Conservation (phyloP, 106 monocot species). For the Allium fistulosum region DNA sequence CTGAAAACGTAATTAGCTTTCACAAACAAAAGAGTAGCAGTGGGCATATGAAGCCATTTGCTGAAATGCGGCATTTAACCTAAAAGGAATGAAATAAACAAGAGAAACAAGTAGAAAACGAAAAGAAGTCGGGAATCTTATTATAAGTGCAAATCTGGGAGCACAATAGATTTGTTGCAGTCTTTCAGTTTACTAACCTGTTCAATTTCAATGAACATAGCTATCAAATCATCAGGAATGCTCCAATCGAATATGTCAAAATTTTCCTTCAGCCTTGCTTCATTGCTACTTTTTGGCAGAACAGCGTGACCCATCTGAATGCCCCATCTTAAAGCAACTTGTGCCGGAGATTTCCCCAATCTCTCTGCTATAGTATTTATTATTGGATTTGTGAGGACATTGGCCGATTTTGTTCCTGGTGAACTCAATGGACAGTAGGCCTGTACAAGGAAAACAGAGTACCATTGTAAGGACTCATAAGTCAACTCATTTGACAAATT, state of each 20-base stretch:
- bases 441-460: slow-evolving; percentile 17
- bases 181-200: slow-evolving; percentile 35
- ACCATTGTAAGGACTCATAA: no score
- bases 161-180: neutral
- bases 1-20: no score
- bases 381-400: slow-evolving; percentile 43
- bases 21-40: no score
- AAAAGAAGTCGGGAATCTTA: neutral
- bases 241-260: slow-evolving; percentile 67
- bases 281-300: slow-evolving; percentile 65
- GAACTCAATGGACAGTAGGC: slow-evolving; percentile 81
- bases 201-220: slow-evolving; percentile 48
- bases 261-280: slow-evolving; percentile 71
- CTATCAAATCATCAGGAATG: slow-evolving; percentile 62
- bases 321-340: slow-evolving; percentile 45
- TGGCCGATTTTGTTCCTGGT: slow-evolving; percentile 45
- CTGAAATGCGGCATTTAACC: neutral
- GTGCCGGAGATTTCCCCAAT: slow-evolving; percentile 41
- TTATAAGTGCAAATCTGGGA: neutral
- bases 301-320: slow-evolving; percentile 52
- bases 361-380: slow-evolving; percentile 34
- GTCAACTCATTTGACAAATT: neutral
- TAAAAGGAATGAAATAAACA: neutral
- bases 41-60: no score
- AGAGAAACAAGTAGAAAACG: neutral